Base-by-base conservation (phyloP, 208 protist species). In the Hexamita inflata region DNA sequence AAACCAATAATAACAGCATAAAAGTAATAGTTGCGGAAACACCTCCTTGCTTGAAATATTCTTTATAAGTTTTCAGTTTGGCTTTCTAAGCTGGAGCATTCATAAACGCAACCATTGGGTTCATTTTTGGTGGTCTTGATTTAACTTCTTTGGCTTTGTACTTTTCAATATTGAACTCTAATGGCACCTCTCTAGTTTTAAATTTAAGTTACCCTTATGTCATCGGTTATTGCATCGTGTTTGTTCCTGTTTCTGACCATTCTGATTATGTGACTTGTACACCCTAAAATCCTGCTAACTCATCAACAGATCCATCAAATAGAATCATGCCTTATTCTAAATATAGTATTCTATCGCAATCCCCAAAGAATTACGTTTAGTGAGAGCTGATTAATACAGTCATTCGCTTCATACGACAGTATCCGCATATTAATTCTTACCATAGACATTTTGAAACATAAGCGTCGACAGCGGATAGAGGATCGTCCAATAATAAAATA, bases 381-480 rank as follows among this genome's bases (percentile, higher is more conserved):
- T 87, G 78, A 26, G 85, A 86, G 13, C 85, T 75, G 1, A 87
- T 41, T 0, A 87, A 1, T 42, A 77, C 65, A 32, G 84, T 87
- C 59, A 77, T 86, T 19, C 59, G 61, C 28, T 62, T 35, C 7
- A 32, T 24, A 24, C 45, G 4, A 53, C 45, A 53, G 19, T 53
- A 53, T 2, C 83, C 85, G 19, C 45, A 53, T 24, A 53, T 53
- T 19, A 53, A 24, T 4, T 53, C 19, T 53, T 53, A 53, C 45
- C 45, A 53, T 53, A 53, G 19, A 24, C 19, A 53, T 32, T 24
- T 1, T 15, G 30, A 60, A 2, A 42, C 64, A 32, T 58, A 28
- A 28, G 62, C 9, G 30, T 79, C 77, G 19, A 79, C 40, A n/a
- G 77, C 77, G 4, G 59, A 58, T 26, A 73, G 13, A 11, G 65